Base-by-base conservation (phyloP, 1,284 basidiomycete species). In the Microstroma glucosiphilum region DNA sequence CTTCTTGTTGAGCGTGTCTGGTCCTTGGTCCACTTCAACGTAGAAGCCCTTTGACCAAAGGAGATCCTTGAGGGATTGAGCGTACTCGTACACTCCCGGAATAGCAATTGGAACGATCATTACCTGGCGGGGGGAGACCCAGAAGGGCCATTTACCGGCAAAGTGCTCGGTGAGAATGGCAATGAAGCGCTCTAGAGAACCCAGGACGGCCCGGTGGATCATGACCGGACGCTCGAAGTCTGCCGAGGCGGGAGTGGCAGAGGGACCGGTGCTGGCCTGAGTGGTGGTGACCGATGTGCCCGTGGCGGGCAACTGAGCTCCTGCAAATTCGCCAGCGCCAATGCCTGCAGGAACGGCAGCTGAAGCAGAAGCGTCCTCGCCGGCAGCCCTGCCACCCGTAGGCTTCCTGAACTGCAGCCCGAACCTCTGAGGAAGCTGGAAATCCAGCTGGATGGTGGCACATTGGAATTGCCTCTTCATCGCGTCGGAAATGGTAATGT, bases 1-100 rank as follows among this genome's bases (percentile, higher is more conserved):
- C 85, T 97, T 98, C 86, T 98, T 98, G 68, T 87, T 88, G 37
- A 98, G 85, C 1, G 96, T 98, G 79, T 96, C 90, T 60, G 90
- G 88, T 37, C 89, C 87, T 67, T 93, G 88, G 80, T 98, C 96
- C 15, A 90, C 92, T 73, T 98, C 96, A 43, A 89, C 88, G 76
- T 86, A 96, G 61, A 98, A 82, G 1, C 91, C 91, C 7, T 85
- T 82, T 60, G 85, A 83, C 69, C 30, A 46, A 13, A 98, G 84
- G 66, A 83, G 84, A 60, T 87, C 82, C 37, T 85, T 84, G 40
- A 97, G 86, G 77, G 91, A 85, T 56, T 87, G 82, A 1, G 94
- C 94, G 77, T 98, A 99, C 37, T 89, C 90, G 82, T 74, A 92
- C 72, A 86, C 91, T 40, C 89, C 86, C 13, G 84, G 86, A 48